These are phyloP conservation scores for Flaveria bidentis DNA, from an alignment of 129 eudicot species.

Conservation along the genomic window DNA sequence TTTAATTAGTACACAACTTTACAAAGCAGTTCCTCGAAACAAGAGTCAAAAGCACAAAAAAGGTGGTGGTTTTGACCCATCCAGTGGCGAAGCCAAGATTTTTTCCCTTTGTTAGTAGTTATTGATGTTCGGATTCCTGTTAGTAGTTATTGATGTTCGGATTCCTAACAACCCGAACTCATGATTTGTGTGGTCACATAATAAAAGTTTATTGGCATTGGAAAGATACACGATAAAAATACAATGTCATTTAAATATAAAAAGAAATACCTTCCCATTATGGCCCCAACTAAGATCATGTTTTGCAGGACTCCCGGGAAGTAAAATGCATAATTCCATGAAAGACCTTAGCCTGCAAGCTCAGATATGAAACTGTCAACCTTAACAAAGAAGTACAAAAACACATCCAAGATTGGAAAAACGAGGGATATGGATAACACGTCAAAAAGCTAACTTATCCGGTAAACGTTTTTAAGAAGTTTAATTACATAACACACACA, in stretches of 20 bases:
- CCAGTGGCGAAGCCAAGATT: no score
- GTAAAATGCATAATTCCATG: constrained; percentile 96
- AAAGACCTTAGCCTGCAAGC: constrained; percentile 82
- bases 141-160: no score
- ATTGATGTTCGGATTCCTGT: no score
- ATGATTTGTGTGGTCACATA: no score
- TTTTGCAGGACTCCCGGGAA: constrained; percentile 70
- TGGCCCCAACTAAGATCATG: constrained; percentile 45
- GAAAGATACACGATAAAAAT: no score
- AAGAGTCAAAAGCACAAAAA: constrained; percentile 3
- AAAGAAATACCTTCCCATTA: constrained; percentile 41
- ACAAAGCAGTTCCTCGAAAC: constrained; percentile 4
- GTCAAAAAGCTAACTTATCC: not conserved
- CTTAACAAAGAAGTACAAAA: constrained; percentile 10
- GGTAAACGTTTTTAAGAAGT: not conserved
- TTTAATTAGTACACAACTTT: constrained; percentile 16
- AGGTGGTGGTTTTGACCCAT: not conserved
- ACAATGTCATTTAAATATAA: no score
- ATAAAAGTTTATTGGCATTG: no score
- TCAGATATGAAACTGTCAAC: constrained; percentile 19
- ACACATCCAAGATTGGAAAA: not conserved
- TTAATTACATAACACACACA: no score
- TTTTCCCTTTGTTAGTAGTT: no score
- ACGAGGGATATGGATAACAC: not conserved
- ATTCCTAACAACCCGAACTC: no score